phyloP scores from a whole-genome alignment of 352 stramenopile species.

The Globisporangium acanthophoron region DNA sequence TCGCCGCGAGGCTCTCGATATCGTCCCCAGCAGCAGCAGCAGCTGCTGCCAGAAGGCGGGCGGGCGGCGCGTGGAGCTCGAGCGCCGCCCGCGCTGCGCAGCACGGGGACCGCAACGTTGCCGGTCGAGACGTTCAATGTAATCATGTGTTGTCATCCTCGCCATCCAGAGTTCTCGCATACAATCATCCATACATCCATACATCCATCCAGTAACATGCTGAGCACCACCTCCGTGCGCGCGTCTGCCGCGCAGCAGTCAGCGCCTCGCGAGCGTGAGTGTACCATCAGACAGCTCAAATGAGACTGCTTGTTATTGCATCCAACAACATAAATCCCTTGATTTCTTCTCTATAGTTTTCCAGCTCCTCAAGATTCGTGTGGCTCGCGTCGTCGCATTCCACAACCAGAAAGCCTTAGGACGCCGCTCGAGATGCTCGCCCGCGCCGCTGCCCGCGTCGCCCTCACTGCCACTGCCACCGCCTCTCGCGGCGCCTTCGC shows the following conservation, averaged over 20 bases:
- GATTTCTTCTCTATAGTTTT: background rate
- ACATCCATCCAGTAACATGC: background rate
- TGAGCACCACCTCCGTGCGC: too few species aligned
- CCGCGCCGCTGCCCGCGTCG: conserved; percentile 25
- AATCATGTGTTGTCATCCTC: conserved; percentile 14
- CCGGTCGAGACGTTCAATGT: conserved; percentile 11
- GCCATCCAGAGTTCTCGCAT: conserved; percentile 5
- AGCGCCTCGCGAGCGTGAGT: too few species aligned
- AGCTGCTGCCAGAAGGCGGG: background rate
- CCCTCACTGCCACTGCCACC: conserved; percentile 16
- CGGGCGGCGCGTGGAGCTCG: background rate
- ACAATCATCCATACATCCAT: background rate
- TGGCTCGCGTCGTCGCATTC: background rate
- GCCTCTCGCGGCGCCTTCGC: conserved; percentile 10
- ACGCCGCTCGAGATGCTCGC: conserved; percentile 26
- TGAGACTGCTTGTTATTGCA: background rate
- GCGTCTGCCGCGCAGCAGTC: too few species aligned
- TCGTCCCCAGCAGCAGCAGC: conserved; percentile 6
- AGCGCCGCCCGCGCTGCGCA: background rate
- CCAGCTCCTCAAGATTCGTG: background rate
- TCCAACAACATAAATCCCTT: background rate
- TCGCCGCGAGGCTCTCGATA: conserved; percentile 8
- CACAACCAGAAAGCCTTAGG: background rate
- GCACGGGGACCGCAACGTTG: conserved; percentile 5
- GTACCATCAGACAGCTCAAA: background rate